phyloP scores from a whole-genome alignment of 257 asterid genomes.

The Euphrasia confusa region DNA sequence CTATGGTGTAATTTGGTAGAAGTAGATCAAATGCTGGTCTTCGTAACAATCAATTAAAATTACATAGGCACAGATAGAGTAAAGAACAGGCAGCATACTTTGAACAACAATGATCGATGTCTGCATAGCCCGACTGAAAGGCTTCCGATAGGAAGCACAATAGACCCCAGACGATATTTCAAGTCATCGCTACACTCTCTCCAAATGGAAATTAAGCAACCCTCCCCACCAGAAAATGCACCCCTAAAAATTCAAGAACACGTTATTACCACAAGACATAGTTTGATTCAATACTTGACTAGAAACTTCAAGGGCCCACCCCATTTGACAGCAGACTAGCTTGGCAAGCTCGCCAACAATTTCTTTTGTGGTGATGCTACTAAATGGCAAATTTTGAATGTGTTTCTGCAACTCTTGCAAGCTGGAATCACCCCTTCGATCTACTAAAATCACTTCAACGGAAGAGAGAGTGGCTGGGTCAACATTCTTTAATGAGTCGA shows the following conservation, averaged over 20 bases:
- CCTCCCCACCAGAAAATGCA: conserved; percentile 62
- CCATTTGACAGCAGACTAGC: conserved; percentile 72
- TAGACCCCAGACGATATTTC: conserved; percentile 65
- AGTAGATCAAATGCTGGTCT: conserved; percentile 19
- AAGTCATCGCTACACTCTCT: conserved; percentile 59
- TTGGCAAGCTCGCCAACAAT: conserved; percentile 84
- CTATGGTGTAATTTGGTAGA: conserved; percentile 3
- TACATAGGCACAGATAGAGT: conserved; percentile 17
- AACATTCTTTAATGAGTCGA: conserved; percentile 63
- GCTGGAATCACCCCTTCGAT: conserved; percentile 55
- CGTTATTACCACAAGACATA: conserved; percentile 25
- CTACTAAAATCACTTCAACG: conserved; percentile 64
- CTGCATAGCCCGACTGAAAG: conserved; percentile 72
- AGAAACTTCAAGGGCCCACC: conserved; percentile 50
- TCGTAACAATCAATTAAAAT: neutral
- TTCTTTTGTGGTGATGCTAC: conserved; percentile 56
- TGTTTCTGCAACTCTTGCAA: conserved; percentile 70
- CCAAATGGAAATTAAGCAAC: conserved; percentile 50
- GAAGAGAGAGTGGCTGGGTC: conserved; percentile 52
- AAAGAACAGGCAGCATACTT: conserved; percentile 39
- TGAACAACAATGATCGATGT: conserved; percentile 75
- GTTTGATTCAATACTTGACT: conserved; percentile 15
- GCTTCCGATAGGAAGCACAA: conserved; percentile 76
- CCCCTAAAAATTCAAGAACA: conserved; percentile 46
- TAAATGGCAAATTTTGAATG: conserved; percentile 44